Evolutionary conservation across 78 protist species (phyloP).

Genomic region (Tieghemostelium lacteum): DNA sequence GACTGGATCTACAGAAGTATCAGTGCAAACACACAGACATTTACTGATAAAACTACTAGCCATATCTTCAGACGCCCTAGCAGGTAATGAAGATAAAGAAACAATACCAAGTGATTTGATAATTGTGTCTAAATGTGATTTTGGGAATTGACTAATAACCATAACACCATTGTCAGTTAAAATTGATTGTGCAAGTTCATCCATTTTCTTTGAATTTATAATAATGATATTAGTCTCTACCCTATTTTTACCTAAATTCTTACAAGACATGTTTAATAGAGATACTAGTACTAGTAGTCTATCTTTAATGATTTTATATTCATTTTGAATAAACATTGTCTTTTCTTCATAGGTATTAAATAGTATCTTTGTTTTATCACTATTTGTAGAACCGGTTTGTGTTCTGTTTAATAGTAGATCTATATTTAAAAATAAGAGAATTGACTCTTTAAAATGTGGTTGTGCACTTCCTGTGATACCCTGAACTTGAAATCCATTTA

Average conservation of each 20-base stretch:
- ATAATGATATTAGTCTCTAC: background rate
- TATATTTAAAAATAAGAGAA: slow-evolving; percentile 3
- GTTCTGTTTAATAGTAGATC: background rate
- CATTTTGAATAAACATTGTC: background rate
- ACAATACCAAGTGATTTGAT: background rate
- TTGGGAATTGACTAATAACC: background rate
- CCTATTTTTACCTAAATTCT: too few species aligned
- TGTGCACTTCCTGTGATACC: background rate
- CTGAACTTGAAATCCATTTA: background rate
- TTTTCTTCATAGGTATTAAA: slow-evolving; percentile 18
- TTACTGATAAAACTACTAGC: too few species aligned
- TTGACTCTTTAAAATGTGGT: background rate
- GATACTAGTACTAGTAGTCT: background rate
- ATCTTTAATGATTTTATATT: slow-evolving; percentile 5
- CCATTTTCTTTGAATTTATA: background rate
- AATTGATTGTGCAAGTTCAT: background rate
- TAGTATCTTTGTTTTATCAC: slow-evolving; percentile 4
- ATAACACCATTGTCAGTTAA: background rate
- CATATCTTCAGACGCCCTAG: too few species aligned
- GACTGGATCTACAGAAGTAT: background rate
- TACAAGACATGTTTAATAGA: background rate
- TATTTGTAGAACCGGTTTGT: background rate
- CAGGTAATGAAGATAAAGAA: too few species aligned
- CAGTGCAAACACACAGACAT: too few species aligned
- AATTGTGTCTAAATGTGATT: background rate